Conservation (phyloP, 495 filamentous ascomycete genomes). For the Echria macrotheca region DNA sequence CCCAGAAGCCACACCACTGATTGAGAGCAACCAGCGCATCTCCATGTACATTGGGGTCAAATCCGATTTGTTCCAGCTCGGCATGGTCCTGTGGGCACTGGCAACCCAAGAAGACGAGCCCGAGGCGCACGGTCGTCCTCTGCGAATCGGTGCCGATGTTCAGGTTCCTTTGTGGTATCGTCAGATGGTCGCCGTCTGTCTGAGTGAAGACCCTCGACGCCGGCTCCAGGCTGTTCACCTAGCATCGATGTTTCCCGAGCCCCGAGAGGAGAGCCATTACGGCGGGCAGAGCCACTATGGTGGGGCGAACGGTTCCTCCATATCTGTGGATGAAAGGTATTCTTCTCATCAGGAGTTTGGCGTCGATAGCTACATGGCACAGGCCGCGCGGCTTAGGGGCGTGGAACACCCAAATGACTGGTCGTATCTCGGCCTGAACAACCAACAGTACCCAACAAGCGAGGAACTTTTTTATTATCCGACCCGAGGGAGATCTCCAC, state of each 20-base stretch:
- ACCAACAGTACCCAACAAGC: constrained; percentile 11
- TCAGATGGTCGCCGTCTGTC: constrained; percentile 39
- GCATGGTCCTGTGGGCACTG: constrained; percentile 95
- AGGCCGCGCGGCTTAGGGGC: constrained; percentile 25
- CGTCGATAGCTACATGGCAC: constrained; percentile 21
- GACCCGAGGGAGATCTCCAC: constrained; percentile 40
- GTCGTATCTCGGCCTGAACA: constrained; percentile 22
- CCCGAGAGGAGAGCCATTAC: constrained; percentile 23
- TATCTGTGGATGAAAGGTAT: constrained; percentile 31
- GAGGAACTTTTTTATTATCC: constrained; percentile 36
- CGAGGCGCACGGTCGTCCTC: constrained; percentile 69
- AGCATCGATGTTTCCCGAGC: constrained; percentile 37
- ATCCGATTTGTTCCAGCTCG: constrained; percentile 89
- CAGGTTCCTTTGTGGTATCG: constrained; percentile 42
- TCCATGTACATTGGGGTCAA: constrained; percentile 99
- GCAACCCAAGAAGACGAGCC: constrained; percentile 86
- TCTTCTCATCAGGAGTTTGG: constrained; percentile 29
- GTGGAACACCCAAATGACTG: constrained; percentile 30
- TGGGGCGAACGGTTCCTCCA: constrained; percentile 18
- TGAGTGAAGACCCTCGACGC: constrained; percentile 38
- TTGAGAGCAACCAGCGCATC: constrained; percentile 86
- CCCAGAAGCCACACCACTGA: constrained; percentile 81
- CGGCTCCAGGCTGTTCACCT: constrained; percentile 37
- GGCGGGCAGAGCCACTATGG: constrained; percentile 18
- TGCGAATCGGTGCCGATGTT: constrained; percentile 41